These are phyloP conservation scores for Aspergillus quadrilineatus DNA, from an alignment of 2,329 filamentous ascomycete species.

Conservation along the genomic window DNA sequence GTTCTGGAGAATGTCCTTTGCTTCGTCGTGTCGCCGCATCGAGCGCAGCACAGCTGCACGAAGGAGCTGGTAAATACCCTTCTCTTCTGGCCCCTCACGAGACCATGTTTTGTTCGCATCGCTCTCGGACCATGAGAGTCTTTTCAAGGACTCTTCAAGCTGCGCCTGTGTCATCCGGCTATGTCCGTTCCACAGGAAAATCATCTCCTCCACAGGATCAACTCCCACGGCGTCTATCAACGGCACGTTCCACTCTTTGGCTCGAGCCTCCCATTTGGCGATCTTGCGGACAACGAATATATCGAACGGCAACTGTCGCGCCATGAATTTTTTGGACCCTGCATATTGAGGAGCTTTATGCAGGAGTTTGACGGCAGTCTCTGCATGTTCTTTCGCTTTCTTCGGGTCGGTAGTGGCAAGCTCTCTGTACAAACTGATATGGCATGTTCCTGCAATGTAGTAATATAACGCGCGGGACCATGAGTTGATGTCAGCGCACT, in stretches of 20 bases:
- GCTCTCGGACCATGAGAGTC: slow-evolving; percentile 67
- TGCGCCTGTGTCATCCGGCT: slow-evolving; percentile 72
- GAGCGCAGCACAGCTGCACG: slow-evolving; percentile 66
- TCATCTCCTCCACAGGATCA: slow-evolving; percentile 84
- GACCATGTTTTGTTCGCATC: slow-evolving; percentile 56
- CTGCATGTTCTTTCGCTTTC: slow-evolving; percentile 58
- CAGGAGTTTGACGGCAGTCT: slow-evolving; percentile 67
- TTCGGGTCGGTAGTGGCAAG: slow-evolving; percentile 27
- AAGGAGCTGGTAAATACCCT: slow-evolving; percentile 65
- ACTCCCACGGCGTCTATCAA: slow-evolving; percentile 79
- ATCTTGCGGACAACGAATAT: slow-evolving; percentile 80
- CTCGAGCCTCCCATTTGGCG: slow-evolving; percentile 79
- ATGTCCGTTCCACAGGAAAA: slow-evolving; percentile 87
- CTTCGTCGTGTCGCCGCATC: slow-evolving; percentile 62
- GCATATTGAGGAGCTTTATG: slow-evolving; percentile 69
- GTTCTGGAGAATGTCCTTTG: slow-evolving; percentile 61
- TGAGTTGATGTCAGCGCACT: slow-evolving; percentile 76
- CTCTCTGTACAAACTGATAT: slow-evolving; percentile 76
- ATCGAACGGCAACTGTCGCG: slow-evolving; percentile 85
- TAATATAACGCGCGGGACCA: slow-evolving; percentile 91
- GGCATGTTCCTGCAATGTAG: slow-evolving; percentile 76
- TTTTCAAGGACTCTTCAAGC: slow-evolving; percentile 61
- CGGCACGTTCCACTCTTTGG: slow-evolving; percentile 64
- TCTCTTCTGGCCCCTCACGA: slow-evolving; percentile 58
- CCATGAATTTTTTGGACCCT: slow-evolving; percentile 88